phyloP scores from a whole-genome alignment of 164 flowering plant genomes.

The Macadamia integrifolia region DNA sequence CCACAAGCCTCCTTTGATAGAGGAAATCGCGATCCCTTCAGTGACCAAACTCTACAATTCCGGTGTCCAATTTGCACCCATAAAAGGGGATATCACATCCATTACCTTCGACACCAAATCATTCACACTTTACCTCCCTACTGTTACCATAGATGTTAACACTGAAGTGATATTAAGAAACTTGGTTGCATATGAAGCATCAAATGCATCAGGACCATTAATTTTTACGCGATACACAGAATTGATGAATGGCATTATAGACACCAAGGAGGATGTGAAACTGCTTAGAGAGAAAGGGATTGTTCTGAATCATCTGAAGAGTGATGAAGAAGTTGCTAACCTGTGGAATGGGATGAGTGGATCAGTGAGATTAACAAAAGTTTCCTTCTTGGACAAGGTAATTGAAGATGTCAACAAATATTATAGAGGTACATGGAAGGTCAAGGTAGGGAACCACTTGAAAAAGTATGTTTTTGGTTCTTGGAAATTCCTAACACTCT shows the following conservation, averaged over 20 bases:
- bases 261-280: constrained; percentile 21
- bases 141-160: constrained; percentile 2
- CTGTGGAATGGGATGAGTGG: constrained; percentile 25
- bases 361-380: constrained; percentile 17
- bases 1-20: constrained; percentile 9
- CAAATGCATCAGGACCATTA: constrained; percentile 12
- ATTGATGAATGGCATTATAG: constrained; percentile 29
- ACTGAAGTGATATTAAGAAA: constrained; percentile 22
- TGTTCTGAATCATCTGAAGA: constrained; percentile 19
- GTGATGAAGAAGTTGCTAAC: constrained; percentile 18
- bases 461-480: constrained; percentile 20
- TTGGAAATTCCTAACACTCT: constrained; percentile 20
- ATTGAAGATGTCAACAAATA: constrained; percentile 22
- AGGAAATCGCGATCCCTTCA: constrained; percentile 17
- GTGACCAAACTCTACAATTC: constrained; percentile 5
- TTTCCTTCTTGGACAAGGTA: constrained; percentile 14
- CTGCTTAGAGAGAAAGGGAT: constrained; percentile 19
- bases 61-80: constrained; percentile 2
- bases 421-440: constrained; percentile 15
- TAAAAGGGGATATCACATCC: neutral
- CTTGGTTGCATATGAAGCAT: constrained; percentile 25
- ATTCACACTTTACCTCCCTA: constrained; percentile 6
- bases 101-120: neutral
- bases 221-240: constrained; percentile 25
- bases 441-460: constrained; percentile 8